These are phyloP conservation scores for Gastrolobium bilobum DNA, from an alignment of 306 rosid genomes.

Conservation along the genomic window DNA sequence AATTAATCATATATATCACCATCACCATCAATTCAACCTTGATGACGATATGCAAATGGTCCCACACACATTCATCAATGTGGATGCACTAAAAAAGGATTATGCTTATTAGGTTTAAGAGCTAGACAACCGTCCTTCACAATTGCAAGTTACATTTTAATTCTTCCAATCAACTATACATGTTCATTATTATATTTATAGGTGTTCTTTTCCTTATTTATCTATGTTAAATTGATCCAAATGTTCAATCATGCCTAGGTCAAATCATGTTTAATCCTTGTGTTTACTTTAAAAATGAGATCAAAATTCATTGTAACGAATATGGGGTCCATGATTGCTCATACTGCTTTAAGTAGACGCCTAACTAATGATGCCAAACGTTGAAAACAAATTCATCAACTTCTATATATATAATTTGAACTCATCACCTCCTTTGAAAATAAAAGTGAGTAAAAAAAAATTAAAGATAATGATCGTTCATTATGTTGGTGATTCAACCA, in stretches of 20 bases:
- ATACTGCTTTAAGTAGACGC: slow-evolving; percentile 48
- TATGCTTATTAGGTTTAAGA: slow-evolving; percentile 51
- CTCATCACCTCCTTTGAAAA: not conserved
- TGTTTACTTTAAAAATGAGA: not conserved
- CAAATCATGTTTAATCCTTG: slow-evolving; percentile 38
- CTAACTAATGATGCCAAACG: slow-evolving; percentile 52
- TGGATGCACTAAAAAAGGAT: slow-evolving; percentile 50
- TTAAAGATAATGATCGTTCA: not conserved
- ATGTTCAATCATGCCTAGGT: slow-evolving; percentile 46
- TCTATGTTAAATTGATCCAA: slow-evolving; percentile 44
- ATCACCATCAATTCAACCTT: slow-evolving; percentile 57
- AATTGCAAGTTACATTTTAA: slow-evolving; percentile 46
- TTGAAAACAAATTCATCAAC: slow-evolving; percentile 42
- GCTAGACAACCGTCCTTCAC: slow-evolving; percentile 53
- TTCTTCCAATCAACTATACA: slow-evolving; percentile 35
- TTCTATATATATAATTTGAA: not conserved
- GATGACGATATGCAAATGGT: slow-evolving; percentile 45
- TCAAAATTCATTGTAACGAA: slow-evolving; percentile 37
- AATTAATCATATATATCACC: slow-evolving; percentile 47
- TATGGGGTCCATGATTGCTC: slow-evolving; percentile 53
- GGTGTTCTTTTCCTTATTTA: slow-evolving; percentile 40
- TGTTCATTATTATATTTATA: slow-evolving; percentile 1
- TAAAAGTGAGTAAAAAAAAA: not conserved
- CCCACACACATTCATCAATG: slow-evolving; percentile 57
- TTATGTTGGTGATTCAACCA: slow-evolving; percentile 24